phyloP scores from a whole-genome alignment of 208 protist species.

The Leishmania gerbilli region DNA sequence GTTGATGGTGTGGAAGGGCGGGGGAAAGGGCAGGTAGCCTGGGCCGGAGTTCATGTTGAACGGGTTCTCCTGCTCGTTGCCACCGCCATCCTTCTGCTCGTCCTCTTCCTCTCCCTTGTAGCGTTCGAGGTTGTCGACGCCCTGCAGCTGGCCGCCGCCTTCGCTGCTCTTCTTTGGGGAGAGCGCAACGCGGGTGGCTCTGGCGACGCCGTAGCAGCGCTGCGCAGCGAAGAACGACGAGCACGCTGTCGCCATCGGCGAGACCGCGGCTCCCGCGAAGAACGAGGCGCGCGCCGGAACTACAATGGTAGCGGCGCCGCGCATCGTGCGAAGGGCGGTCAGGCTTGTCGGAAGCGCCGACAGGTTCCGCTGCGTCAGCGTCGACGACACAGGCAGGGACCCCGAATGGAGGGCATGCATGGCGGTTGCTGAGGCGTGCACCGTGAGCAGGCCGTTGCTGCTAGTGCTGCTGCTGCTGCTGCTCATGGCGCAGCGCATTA shows the following conservation, averaged over 20 bases:
- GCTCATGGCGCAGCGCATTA: not conserved
- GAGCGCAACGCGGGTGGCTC: not conserved
- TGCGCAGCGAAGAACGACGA: conserved; percentile 1
- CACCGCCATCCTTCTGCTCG: conserved; percentile 37
- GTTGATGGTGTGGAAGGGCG: conserved; percentile 90
- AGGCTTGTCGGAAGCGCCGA: not conserved
- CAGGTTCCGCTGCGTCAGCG: not conserved
- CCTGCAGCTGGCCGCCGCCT: conserved; percentile 46
- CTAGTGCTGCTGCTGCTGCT: not conserved
- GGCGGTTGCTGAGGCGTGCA: not conserved
- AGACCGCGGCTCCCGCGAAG: not conserved
- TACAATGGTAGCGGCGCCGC: not conserved
- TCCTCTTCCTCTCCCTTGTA: conserved; percentile 69
- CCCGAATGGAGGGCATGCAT: not conserved
- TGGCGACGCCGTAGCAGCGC: conserved; percentile 15
- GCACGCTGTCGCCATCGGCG: not conserved
- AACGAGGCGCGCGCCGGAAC: conserved; percentile 13
- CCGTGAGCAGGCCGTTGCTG: not conserved
- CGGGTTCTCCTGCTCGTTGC: conserved; percentile 60
- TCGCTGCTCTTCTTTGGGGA: conserved; percentile 11
- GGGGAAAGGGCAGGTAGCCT: conserved; percentile 83
- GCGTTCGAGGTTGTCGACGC: conserved; percentile 46
- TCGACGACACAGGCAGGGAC: not conserved
- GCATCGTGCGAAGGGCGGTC: not conserved
- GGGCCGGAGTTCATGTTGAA: conserved; percentile 51